Evolutionary conservation across 805 yeast genomes (phyloP), one percentile per base, ranked within the genome.

Genomic region (Ogataea allantospora): DNA sequence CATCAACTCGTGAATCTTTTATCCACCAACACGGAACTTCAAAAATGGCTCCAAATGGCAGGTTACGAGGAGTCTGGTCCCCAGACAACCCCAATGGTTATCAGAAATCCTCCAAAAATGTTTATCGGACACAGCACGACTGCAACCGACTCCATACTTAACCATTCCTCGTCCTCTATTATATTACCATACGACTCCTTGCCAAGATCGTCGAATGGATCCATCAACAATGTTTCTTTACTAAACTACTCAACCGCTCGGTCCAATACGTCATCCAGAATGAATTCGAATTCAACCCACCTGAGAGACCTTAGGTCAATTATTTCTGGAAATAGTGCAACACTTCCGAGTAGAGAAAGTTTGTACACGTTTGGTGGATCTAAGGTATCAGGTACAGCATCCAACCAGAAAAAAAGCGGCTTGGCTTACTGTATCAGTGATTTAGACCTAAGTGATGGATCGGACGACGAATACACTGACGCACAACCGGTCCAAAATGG

Each of bases 281-380:
- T 34, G 12, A 38, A 40, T 27, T 22, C 47, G 5, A 50, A 50
- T 27, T 44, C 63, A 1, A 67, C 68, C 0, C 60, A 60, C 41
- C 66, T 66, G 0, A 43, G 60, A n/a, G 71, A 68, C 28, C 55
- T 68, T 42, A 63, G 63, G 33, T 63, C 62, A 12, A 56, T 55
- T 11, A 46, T 61, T 27, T 38, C 55, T 0, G 43, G 41, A 4
- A 30, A 37, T 27, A 27, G 38, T 14, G 25, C 42, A 8, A 16
- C 21, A 15, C 24, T 30, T 9, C 38, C 43, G 2, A 40, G 43
- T 15, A 17, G 40, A 7, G 27, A 40, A 8, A 37, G 42, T 24
- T 27, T 44, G 19, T 27, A 31, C 32, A 38, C 24, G 22, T 22
- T 24, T 30, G 40, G 43, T 20, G 29, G 36, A 5, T 27, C 42